Base-by-base conservation (phyloP, 495 filamentous ascomycete species). In the Acidiella bohemica region DNA sequence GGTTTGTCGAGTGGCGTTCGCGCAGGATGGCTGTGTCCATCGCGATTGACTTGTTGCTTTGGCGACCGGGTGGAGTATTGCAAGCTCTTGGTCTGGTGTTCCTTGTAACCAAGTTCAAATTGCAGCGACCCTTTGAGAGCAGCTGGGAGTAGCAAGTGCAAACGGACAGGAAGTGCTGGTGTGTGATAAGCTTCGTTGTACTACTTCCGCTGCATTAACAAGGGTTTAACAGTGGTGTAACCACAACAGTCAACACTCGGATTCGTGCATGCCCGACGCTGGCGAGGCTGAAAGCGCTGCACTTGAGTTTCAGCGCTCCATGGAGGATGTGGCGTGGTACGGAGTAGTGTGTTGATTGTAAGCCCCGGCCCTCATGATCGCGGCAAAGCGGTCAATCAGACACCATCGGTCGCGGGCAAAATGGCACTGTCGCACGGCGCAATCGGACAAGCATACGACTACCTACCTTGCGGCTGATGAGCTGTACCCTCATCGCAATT, bases 141-240 rank as follows among this genome's bases (percentile, higher is more conserved):
- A n/a, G n/a, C n/a, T n/a, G n/a, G n/a, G n/a, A 7, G 25, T 27
- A 27, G 7, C 25, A 7, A n/a, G 7, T 27, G 16, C 31, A 33
- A 33, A 39, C 7, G 22, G 19, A 37, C 24, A 21, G 26, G 34
- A 19, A 37, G n/a, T 37, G 34, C 22, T 28, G n/a, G 5, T 21
- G 14, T 28, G 24, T 30, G 36, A 14, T 14, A 28, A 14, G 22
- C 36, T 3, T 25, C 12, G 36, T 43, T 43, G 18, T 32, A 43
- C 40, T 19, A 18, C 40, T 26, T 35, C 40, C 30, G 31, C 40
- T 43, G 40, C 40, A 43, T 16, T 13, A n/a, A 21, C 40, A 20
- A 21, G 40, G 31, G 40, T 27, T 7, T 13, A 8, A 7, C 20
- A 12, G 14, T n/a, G 19, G 32, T 43, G 11, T 22, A 6, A 43